These are phyloP conservation scores for Myxozyma vanderwaltii DNA, from an alignment of 805 yeast species.

Conservation along the genomic window DNA sequence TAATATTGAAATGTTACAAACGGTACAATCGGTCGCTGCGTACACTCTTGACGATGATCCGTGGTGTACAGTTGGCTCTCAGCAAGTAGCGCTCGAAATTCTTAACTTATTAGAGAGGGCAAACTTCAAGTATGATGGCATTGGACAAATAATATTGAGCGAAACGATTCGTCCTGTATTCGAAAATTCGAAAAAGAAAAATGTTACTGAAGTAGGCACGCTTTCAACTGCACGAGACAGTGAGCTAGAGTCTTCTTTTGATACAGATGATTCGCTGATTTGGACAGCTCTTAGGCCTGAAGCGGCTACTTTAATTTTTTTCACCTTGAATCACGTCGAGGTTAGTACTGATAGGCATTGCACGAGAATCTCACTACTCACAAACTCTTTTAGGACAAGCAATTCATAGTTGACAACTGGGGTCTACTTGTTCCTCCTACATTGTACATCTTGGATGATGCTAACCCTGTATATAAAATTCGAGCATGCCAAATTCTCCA, in stretches of 20 bases:
- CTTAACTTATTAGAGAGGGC: background rate
- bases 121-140: background rate
- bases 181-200: constrained; percentile 7
- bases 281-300: constrained; percentile 25
- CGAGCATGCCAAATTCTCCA: constrained; percentile 15
- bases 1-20: background rate
- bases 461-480: constrained; percentile 16
- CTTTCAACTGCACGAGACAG: constrained; percentile 8
- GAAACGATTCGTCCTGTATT: constrained; percentile 19
- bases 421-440: constrained; percentile 25
- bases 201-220: constrained; percentile 18
- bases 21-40: constrained; percentile 14
- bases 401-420: constrained; percentile 19
- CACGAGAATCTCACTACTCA: background rate
- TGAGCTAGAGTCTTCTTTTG: constrained; percentile 13
- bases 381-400: background rate
- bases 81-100: background rate
- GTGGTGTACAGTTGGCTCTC: constrained; percentile 13
- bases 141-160: constrained; percentile 5
- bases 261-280: constrained; percentile 1
- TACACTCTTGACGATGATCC: constrained; percentile 11
- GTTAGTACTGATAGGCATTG: constrained; percentile 4
- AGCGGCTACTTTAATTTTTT: constrained; percentile 23
- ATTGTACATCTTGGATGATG: constrained; percentile 18
- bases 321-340: constrained; percentile 1